Percentiles rank a stretch among this genome's conserved stretches.
These are phyloP conservation scores for Huntiella moniliformis DNA, from an alignment of 2,329 filamentous ascomycete genomes.

Conservation along the genomic window DNA sequence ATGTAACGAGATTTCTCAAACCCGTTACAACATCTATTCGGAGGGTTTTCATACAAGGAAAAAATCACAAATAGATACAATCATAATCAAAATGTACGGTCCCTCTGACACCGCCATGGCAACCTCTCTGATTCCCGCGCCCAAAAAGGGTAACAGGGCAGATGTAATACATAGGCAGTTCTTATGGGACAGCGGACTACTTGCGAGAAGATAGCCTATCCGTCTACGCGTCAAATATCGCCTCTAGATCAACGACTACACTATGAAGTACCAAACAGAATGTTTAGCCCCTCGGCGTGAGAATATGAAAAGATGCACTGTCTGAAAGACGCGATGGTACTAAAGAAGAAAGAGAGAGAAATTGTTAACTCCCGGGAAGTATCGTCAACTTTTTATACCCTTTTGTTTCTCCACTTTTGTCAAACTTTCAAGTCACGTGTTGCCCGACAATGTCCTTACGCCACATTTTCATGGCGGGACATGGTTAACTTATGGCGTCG, in stretches of 20 bases:
- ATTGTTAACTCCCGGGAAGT: conserved; percentile 11
- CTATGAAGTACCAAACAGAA: conserved; percentile 46
- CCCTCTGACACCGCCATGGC: conserved; percentile 24
- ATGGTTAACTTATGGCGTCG: no score
- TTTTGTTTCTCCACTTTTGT: conserved; percentile 3
- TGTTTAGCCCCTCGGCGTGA: conserved; percentile 37
- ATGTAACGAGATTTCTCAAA: no score
- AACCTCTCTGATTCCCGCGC: conserved; percentile 14
- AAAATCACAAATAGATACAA: no score
- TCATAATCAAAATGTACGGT: conserved; percentile 19
- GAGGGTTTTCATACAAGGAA: no score
- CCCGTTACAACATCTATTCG: no score
- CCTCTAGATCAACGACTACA: conserved; percentile 43
- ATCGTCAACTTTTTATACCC: conserved; percentile 10
- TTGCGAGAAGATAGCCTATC: conserved; percentile 4
- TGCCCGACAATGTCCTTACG: no score
- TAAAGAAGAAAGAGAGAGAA: conserved; percentile 24
- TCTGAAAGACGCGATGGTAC: conserved; percentile 60
- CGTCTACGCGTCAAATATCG: conserved; percentile 26
- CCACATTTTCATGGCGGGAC: no score
- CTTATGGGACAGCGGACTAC: conserved; percentile 30
- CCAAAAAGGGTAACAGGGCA: conserved; percentile 14
- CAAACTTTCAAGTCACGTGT: no score
- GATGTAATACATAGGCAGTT: conserved; percentile 32
- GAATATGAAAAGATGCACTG: conserved; percentile 59